Conservation (phyloP, 257 asterid species). For the Galeopsis tetrahit region DNA sequence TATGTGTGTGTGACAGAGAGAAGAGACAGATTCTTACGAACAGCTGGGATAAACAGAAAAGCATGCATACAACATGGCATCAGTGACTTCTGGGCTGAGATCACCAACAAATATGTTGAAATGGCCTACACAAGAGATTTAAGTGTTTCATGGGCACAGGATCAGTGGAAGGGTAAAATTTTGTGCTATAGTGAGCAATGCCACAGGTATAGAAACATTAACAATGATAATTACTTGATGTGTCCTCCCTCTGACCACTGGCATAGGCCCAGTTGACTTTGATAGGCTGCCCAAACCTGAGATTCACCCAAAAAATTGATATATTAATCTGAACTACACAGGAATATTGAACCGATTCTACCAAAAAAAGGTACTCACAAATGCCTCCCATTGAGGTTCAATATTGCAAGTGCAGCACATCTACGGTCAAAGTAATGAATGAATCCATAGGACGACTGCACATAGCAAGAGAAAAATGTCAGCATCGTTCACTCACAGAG, state of each 20-base stretch:
- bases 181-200: not conserved
- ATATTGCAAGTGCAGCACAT: slow-evolving; percentile 63
- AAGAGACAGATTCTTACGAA: slow-evolving; percentile 68
- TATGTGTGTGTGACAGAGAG: slow-evolving; percentile 8
- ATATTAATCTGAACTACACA: slow-evolving; percentile 19
- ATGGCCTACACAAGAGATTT: slow-evolving; percentile 59
- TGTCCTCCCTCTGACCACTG: slow-evolving; percentile 94
- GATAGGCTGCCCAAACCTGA: slow-evolving; percentile 97
- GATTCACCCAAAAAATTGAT: slow-evolving; percentile 23
- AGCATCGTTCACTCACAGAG: slow-evolving; percentile 13
- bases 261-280: slow-evolving; percentile 97
- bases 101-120: slow-evolving; percentile 93
- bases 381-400: slow-evolving; percentile 63
- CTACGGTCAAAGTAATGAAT: slow-evolving; percentile 67
- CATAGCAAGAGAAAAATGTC: slow-evolving; percentile 28
- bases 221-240: slow-evolving; percentile 60
- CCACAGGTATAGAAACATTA: slow-evolving; percentile 21
- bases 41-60: slow-evolving; percentile 82
- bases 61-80: slow-evolving; percentile 82
- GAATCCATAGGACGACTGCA: slow-evolving; percentile 68
- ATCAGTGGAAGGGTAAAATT: not conserved
- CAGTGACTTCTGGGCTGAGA: slow-evolving; percentile 95
- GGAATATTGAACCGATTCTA: not conserved
- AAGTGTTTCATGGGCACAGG: slow-evolving; percentile 25
- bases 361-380: slow-evolving; percentile 52